Conservation (phyloP, 306 rosid species). For the Ormosia emarginata region DNA sequence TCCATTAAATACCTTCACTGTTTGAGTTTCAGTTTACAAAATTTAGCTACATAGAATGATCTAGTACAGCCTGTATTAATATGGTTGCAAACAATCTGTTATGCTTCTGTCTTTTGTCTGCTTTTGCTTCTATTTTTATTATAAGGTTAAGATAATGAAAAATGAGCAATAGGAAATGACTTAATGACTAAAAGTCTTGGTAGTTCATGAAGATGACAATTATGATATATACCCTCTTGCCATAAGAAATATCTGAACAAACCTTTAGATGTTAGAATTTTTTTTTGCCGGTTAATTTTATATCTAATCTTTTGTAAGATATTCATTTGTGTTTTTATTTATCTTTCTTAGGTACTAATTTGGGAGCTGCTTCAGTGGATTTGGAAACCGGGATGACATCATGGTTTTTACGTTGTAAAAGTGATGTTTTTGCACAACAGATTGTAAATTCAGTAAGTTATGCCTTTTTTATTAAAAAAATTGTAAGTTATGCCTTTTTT, state of each 20-base stretch:
- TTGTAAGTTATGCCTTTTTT: slow-evolving; percentile 17
- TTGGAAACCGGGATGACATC: slow-evolving; percentile 57
- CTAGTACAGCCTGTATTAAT: not conserved
- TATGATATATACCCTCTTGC: not conserved
- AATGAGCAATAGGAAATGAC: slow-evolving; percentile 1
- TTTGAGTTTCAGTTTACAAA: not conserved
- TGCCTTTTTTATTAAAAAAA: not conserved
- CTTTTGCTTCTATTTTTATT: not conserved
- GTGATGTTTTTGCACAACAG: slow-evolving; percentile 90
- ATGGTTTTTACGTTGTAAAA: slow-evolving; percentile 72
- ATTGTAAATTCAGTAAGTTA: slow-evolving; percentile 65
- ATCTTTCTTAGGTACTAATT: slow-evolving; percentile 58
- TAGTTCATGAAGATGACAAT: slow-evolving; percentile 11
- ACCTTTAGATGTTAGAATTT: not conserved
- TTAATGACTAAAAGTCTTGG: not conserved
- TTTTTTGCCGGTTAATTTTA: not conserved
- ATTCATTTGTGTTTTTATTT: slow-evolving; percentile 16
- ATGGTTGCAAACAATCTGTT: slow-evolving; percentile 10
- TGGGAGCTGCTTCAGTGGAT: slow-evolving; percentile 77
- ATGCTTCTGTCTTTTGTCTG: not conserved
- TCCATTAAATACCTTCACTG: not conserved
- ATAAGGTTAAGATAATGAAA: slow-evolving; percentile 13
- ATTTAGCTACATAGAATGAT: slow-evolving; percentile 4
- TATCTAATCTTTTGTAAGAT: not conserved
- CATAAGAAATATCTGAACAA: not conserved